Percentiles rank a stretch among this genome's conserved stretches.
phyloP scores from a whole-genome alignment of 768 basidiomycete species.

The Pleurotus giganteus region DNA sequence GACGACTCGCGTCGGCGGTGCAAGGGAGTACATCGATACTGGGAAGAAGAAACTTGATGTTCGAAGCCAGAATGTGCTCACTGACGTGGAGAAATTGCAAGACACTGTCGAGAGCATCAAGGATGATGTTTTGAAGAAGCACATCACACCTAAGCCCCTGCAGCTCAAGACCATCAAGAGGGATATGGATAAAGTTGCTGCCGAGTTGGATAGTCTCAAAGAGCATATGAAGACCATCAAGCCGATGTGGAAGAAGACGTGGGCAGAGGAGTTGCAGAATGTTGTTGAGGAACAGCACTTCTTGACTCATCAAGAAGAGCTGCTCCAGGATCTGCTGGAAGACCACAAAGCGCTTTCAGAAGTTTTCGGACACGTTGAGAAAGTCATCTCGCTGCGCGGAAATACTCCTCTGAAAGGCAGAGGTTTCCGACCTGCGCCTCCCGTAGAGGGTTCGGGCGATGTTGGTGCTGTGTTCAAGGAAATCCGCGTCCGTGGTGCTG shows the following conservation, averaged over 20 bases:
- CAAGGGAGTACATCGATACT: slow-evolving; percentile 83
- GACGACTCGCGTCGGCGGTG: slow-evolving; percentile 76
- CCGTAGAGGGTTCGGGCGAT: slow-evolving; percentile 67
- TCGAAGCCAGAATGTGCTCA: slow-evolving; percentile 86
- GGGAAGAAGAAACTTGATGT: slow-evolving; percentile 91
- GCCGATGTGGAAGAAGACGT: slow-evolving; percentile 99
- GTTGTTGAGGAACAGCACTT: slow-evolving; percentile 98
- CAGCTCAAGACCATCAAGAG: slow-evolving; percentile 70
- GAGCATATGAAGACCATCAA: slow-evolving; percentile 87
- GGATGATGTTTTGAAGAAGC: slow-evolving; percentile 88
- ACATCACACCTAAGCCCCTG: slow-evolving; percentile 76
- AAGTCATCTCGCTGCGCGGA: slow-evolving; percentile 74
- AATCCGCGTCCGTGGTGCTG: slow-evolving; percentile 71
- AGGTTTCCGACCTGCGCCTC: slow-evolving; percentile 57
- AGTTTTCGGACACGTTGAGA: slow-evolving; percentile 88
- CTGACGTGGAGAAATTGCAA: slow-evolving; percentile 89
- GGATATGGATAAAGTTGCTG: slow-evolving; percentile 63
- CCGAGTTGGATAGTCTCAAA: slow-evolving; percentile 73
- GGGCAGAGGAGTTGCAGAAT: slow-evolving; percentile 94
- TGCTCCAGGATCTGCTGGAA: slow-evolving; percentile 83
- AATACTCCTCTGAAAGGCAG: slow-evolving; percentile 35
- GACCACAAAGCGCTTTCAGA: slow-evolving; percentile 89
- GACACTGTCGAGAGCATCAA: slow-evolving; percentile 88
- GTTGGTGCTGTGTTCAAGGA: slow-evolving; percentile 85
- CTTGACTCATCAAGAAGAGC: slow-evolving; percentile 88